These are phyloP conservation scores for Fraxinus greggii DNA, from an alignment of 305 asterid species.

Conservation along the genomic window DNA sequence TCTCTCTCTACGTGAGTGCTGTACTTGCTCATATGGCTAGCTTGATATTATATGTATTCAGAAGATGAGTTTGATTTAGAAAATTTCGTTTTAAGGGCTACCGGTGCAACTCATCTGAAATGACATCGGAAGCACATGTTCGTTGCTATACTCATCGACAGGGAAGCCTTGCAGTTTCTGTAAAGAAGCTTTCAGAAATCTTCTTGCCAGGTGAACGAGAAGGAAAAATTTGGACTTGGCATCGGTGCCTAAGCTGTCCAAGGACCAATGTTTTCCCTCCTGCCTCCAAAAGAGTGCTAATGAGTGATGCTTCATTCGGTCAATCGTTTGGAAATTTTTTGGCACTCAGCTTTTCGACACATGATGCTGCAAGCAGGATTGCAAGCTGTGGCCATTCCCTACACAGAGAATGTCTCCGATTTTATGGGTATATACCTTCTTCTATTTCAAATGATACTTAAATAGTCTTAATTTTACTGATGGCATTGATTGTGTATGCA, in stretches of 20 bases:
- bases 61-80: slow-evolving; percentile 18
- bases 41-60: slow-evolving; percentile 3
- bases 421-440: slow-evolving; percentile 60
- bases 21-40: neutral
- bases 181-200: slow-evolving; percentile 50
- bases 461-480: neutral
- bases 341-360: slow-evolving; percentile 85
- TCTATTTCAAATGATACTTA: neutral
- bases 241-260: slow-evolving; percentile 76
- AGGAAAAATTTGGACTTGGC: slow-evolving; percentile 91
- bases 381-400: slow-evolving; percentile 74
- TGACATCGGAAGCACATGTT: slow-evolving; percentile 77
- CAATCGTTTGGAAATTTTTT: slow-evolving; percentile 75
- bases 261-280: slow-evolving; percentile 68
- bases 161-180: slow-evolving; percentile 74
- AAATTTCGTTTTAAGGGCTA: slow-evolving; percentile 40
- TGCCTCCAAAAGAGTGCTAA: slow-evolving; percentile 61
- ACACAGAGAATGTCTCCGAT: slow-evolving; percentile 80
- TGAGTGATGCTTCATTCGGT: slow-evolving; percentile 86
- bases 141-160: slow-evolving; percentile 80
- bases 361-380: slow-evolving; percentile 55
- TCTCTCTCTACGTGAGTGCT: slow-evolving; percentile 7
- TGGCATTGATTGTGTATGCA: slow-evolving; percentile 5
- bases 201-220: slow-evolving; percentile 63
- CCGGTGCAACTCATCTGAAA: slow-evolving; percentile 61